Evolutionary conservation across 2,329 filamentous ascomycete species (phyloP).

Genomic region (Chrysoporthe puriensis): DNA sequence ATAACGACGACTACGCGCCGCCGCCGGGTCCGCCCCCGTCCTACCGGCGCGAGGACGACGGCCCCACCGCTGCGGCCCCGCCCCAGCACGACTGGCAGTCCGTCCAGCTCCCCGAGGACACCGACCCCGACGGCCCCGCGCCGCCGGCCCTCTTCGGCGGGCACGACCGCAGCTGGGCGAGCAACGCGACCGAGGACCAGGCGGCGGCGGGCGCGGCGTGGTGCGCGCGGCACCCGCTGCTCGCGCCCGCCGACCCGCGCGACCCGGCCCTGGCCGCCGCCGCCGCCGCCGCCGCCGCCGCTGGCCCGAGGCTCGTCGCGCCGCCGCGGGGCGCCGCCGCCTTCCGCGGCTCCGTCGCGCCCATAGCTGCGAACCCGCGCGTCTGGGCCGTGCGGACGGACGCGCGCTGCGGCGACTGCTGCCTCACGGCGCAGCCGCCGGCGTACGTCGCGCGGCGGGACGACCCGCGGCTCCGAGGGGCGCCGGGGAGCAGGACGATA

Average conservation of each 20-base stretch:
- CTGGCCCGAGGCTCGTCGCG: conserved; percentile 57
- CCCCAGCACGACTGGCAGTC: conserved; percentile 70
- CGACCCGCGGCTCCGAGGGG: conserved; percentile 51
- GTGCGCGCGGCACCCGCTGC: conserved; percentile 65
- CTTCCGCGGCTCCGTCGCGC: conserved; percentile 47
- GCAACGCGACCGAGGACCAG: conserved; percentile 69
- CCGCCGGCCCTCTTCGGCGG: conserved; percentile 69
- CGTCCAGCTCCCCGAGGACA: conserved; percentile 60
- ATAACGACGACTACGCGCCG: conserved; percentile 20
- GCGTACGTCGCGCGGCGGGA: conserved; percentile 67
- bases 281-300: conserved; percentile 36
- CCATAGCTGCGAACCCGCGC: conserved; percentile 20
- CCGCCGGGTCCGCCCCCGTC: conserved; percentile 26
- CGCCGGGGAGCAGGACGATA: conserved; percentile 31
- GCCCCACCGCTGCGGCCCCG: conserved; percentile 41
- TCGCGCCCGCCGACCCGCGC: conserved; percentile 52
- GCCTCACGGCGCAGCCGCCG: conserved; percentile 69
- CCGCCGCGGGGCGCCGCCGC: conserved; percentile 42
- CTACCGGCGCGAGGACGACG: conserved; percentile 10
- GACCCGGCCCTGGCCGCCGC: conserved; percentile 56
- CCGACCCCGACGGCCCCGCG: conserved; percentile 72
- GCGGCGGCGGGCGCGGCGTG: conserved; percentile 68
- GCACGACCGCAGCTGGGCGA: conserved; percentile 66
- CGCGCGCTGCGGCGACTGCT: conserved; percentile 58
- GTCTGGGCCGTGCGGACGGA: conserved; percentile 53